These are phyloP conservation scores for Sphaerobolus stellatus DNA, from an alignment of 1,284 basidiomycete species.

Conservation along the genomic window DNA sequence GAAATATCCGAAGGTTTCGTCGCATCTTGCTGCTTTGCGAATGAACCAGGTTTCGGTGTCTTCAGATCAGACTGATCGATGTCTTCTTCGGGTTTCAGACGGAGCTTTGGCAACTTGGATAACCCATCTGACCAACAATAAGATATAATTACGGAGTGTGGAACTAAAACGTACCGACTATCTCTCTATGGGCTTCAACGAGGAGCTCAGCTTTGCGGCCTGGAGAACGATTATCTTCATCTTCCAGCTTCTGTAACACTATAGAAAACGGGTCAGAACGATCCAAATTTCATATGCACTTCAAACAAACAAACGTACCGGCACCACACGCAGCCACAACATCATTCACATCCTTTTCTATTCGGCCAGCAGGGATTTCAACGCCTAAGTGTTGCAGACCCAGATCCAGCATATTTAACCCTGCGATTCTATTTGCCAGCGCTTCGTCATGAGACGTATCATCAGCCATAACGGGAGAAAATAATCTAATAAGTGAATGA, in stretches of 20 bases:
- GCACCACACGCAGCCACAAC: slow-evolving; percentile 76
- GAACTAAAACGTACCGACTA: slow-evolving; percentile 59
- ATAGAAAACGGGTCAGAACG: background rate
- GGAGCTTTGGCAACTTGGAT: slow-evolving; percentile 62
- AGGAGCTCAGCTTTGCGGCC: slow-evolving; percentile 78
- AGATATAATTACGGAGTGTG: background rate
- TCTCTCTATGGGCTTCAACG: slow-evolving; percentile 78
- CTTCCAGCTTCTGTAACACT: slow-evolving; percentile 73
- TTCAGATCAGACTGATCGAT: slow-evolving; percentile 36
- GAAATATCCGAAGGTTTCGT: background rate
- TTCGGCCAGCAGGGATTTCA: slow-evolving; percentile 51
- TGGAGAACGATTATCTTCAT: slow-evolving; percentile 58
- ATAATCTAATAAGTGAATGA: slow-evolving; percentile 30
- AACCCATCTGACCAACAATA: slow-evolving; percentile 54
- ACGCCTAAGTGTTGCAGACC: slow-evolving; percentile 86
- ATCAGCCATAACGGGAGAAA: slow-evolving; percentile 52
- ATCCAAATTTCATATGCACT: background rate
- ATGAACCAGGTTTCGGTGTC: slow-evolving; percentile 33
- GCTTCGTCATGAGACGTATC: slow-evolving; percentile 87
- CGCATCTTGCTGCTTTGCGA: slow-evolving; percentile 16
- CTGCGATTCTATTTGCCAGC: slow-evolving; percentile 83
- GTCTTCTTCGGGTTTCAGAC: slow-evolving; percentile 58
- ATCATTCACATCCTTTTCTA: slow-evolving; percentile 55
- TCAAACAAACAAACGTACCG: slow-evolving; percentile 49
- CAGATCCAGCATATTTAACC: slow-evolving; percentile 86